Base-by-base conservation (phyloP, 768 basidiomycete genomes). In the Lactifluus pinguis region DNA sequence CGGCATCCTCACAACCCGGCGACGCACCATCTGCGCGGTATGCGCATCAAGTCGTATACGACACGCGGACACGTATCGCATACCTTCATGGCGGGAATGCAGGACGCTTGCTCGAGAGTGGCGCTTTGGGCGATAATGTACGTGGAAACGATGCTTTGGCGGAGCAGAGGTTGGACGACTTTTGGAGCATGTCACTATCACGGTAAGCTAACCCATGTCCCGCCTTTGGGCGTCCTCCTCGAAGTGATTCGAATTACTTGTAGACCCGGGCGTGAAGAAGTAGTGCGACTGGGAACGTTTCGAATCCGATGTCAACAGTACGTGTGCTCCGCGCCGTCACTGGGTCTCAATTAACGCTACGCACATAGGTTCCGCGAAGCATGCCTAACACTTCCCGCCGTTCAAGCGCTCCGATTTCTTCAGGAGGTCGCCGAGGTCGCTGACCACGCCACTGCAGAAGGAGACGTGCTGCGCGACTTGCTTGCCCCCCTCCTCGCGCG, bases 71-170 rank as follows among this genome's bases (percentile, higher is more conserved):
- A 48, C 80, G 76, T 63, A 78, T 73, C 39, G 74, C 83, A 3
- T 90, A 80, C 67, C 73, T 91, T 74, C 89, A 91, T 66, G 90
- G 90, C 2, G 89, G 89, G 47, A 91, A 89, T 72, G 81, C 80
- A 6, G 87, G 87, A 0, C 67, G 74, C 48, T 70, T 67, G 5
- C 55, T 51, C 11, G 68, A 70, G 49, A 67, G 48, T 13, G 65
- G 57, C 1, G 34, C 52, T 39, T 29, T 61, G 32, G 66, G 61
- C 6, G 66, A 63, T n/a, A 59, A 59, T 15, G 49, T 67, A 39
- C 51, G 49, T 15, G 62, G 66, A 25, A 54, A 60, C 10, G 54
- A 58, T 15, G 62, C 66, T 0, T 49, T 55, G 25, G 56, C 49
- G 45, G 66, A 65, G 38, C 59, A 55, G 41, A 65, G 87, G 60